Evolutionary conservation across 2,329 filamentous ascomycete genomes (phyloP).

Genomic region (Lachnellula hyalina): DNA sequence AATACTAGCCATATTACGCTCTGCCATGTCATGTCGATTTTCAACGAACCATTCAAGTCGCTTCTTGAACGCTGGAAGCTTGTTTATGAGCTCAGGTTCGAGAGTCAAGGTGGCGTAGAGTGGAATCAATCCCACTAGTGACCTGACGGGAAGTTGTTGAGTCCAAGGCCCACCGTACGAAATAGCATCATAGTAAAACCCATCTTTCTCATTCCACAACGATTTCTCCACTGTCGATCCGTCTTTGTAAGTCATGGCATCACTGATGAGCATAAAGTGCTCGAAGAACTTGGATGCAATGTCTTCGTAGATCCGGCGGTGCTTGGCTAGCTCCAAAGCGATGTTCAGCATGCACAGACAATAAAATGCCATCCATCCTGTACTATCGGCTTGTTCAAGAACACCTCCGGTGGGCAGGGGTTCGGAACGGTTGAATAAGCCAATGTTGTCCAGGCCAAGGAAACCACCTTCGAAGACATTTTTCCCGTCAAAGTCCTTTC

Average conservation of each 20-base stretch:
- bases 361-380: conserved; percentile 99
- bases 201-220: conserved; percentile 93
- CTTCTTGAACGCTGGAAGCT: conserved; percentile 88
- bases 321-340: conserved; percentile 88
- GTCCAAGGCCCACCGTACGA: conserved; percentile 92
- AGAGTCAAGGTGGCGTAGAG: conserved; percentile 88
- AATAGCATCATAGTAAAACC: conserved; percentile 98
- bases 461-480: conserved; percentile 98
- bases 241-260: conserved; percentile 85
- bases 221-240: conserved; percentile 71
- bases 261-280: conserved; percentile 96
- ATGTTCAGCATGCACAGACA: conserved; percentile 97
- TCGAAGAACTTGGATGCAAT: conserved; percentile 98
- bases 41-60: conserved; percentile 91
- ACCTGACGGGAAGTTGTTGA: conserved; percentile 86
- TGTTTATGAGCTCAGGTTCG: conserved; percentile 89
- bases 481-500: conserved; percentile 90
- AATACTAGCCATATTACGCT: conserved; percentile 93
- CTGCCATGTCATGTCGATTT: conserved; percentile 78
- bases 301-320: conserved; percentile 91
- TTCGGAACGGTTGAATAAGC: conserved; percentile 93
- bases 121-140: conserved; percentile 87
- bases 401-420: conserved; percentile 89
- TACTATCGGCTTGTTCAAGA: conserved; percentile 94
- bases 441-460: conserved; percentile 93